phyloP scores from a whole-genome alignment of 2,329 filamentous ascomycete genomes.

The Periglandula ipomoeae region DNA sequence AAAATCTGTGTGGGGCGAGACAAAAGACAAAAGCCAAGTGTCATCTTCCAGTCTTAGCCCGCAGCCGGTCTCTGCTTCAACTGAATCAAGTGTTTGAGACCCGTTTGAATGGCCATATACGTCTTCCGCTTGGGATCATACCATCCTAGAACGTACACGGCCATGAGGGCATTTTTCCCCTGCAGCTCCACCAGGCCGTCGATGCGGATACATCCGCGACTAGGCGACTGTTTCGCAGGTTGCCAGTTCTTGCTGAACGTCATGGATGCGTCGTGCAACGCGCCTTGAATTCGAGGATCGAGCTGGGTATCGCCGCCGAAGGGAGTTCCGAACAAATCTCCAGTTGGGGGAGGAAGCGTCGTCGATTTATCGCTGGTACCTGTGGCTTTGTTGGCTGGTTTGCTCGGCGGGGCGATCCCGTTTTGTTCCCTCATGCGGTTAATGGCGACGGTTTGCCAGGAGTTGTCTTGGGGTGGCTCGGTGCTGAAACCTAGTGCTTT shows the following conservation, averaged over 20 bases:
- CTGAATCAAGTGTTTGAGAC: conserved; percentile 34
- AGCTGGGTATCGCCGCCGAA: conserved; percentile 21
- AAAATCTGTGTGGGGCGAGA: not conserved
- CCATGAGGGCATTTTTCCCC: conserved; percentile 34
- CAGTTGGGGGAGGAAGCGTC: conserved; percentile 13
- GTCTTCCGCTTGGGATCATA: conserved; percentile 47
- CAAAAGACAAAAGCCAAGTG: not conserved
- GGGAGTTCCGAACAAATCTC: conserved; percentile 17
- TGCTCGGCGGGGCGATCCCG: conserved; percentile 13
- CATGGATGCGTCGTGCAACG: conserved; percentile 22
- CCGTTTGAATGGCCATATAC: conserved; percentile 32
- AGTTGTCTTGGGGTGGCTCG: conserved; percentile 16
- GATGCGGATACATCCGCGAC: conserved; percentile 41
- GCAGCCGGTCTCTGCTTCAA: conserved; percentile 27
- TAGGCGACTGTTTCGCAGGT: conserved; percentile 31
- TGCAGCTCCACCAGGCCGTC: conserved; percentile 46
- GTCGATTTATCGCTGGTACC: conserved; percentile 17
- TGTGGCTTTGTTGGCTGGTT: conserved; percentile 15
- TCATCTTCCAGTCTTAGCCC: conserved; percentile 12
- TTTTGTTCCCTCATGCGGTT: conserved; percentile 19
- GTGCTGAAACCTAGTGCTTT: conserved; percentile 35
- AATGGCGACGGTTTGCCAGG: conserved; percentile 23
- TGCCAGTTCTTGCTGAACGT: conserved; percentile 38
- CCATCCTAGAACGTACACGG: conserved; percentile 42
- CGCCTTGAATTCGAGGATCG: conserved; percentile 24